Evolutionary conservation across 345 rosid genomes (phyloP).

Genomic region (Microcos paniculata): DNA sequence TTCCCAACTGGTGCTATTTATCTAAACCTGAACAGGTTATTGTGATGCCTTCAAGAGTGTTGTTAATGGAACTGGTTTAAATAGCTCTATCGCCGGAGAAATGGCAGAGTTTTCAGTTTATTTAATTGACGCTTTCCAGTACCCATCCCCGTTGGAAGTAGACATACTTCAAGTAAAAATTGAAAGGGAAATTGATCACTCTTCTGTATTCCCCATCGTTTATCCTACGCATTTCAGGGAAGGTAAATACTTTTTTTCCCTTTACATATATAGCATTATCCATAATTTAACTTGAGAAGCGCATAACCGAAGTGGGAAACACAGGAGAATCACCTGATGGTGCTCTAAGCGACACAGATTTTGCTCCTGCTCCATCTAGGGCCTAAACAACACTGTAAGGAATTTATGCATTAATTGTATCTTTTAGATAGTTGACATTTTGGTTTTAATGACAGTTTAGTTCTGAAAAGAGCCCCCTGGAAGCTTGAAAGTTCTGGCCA

Average conservation of each 20-base stretch:
- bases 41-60: slow-evolving; percentile 68
- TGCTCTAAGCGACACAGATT: slow-evolving; percentile 21
- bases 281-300: background rate
- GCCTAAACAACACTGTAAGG: slow-evolving; percentile 44
- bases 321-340: slow-evolving; percentile 4
- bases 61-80: slow-evolving; percentile 84
- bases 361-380: slow-evolving; percentile 41
- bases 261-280: background rate
- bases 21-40: slow-evolving; percentile 49
- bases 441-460: slow-evolving; percentile 6
- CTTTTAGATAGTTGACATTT: background rate
- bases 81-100: slow-evolving; percentile 72
- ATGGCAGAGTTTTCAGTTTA: slow-evolving; percentile 52
- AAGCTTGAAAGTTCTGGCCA: slow-evolving; percentile 34
- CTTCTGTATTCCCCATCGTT: slow-evolving; percentile 43
- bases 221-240: slow-evolving; percentile 44
- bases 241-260: slow-evolving; percentile 38
- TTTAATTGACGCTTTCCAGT: slow-evolving; percentile 61
- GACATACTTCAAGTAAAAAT: slow-evolving; percentile 62
- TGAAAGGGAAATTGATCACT: slow-evolving; percentile 45
- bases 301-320: slow-evolving; percentile 32
- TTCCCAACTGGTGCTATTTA: background rate
- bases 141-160: slow-evolving; percentile 63
- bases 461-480: slow-evolving; percentile 44
- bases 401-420: slow-evolving; percentile 18